These are phyloP conservation scores for Austroboletus eburneus DNA, from an alignment of 768 basidiomycete genomes.

Conservation along the genomic window DNA sequence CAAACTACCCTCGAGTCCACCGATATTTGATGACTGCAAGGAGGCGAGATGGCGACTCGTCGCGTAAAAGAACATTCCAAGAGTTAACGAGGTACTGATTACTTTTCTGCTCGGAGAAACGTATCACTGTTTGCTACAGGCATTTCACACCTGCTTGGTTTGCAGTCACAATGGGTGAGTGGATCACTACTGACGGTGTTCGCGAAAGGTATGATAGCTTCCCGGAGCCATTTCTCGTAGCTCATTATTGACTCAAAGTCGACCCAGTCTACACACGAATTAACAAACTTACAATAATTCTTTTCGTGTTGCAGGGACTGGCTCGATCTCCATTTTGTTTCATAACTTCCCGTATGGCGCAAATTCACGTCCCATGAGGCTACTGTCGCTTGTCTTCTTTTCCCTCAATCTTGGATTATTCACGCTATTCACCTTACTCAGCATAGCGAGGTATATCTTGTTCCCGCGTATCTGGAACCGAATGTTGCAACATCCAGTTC, in stretches of 20 bases:
- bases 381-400: conserved; percentile 48
- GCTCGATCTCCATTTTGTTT: conserved; percentile 53
- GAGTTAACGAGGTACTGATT: conserved; percentile 33
- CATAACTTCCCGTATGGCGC: conserved; percentile 53
- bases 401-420: conserved; percentile 57
- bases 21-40: neutral
- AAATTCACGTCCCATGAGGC: conserved; percentile 36
- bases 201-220: neutral
- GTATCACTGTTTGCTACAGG: conserved; percentile 19
- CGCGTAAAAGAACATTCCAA: conserved; percentile 27
- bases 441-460: conserved; percentile 46
- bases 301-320: conserved; percentile 43
- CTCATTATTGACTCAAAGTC: neutral
- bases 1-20: neutral
- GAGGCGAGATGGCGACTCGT: neutral
- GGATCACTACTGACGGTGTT: neutral
- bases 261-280: neutral
- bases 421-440: conserved; percentile 42
- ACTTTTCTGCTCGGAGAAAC: neutral
- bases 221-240: neutral
- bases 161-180: conserved; percentile 50
- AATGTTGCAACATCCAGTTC: conserved; percentile 47
- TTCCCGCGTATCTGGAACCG: conserved; percentile 48
- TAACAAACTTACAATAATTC: neutral
- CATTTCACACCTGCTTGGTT: conserved; percentile 58